Base-by-base conservation (phyloP, 2,329 filamentous ascomycete genomes). In the Sclerotinia minor region DNA sequence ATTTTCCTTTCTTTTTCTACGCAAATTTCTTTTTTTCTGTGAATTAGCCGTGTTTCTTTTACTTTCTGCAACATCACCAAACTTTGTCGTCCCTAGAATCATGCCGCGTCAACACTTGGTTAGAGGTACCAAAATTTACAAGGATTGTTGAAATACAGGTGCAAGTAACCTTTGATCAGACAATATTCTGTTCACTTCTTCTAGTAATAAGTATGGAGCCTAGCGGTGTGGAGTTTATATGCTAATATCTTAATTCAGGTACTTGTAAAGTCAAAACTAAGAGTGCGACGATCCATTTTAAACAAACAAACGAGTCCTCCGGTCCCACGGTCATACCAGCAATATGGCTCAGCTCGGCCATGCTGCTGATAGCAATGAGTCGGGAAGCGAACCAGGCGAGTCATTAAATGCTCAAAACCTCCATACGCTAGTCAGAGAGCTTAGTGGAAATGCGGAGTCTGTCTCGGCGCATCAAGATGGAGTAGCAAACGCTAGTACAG, bases 391-490 rank as follows among this genome's bases (percentile, higher is more conserved):
- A n/a, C 5, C 45, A 24, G 32, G 15, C 45, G 44, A 50, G 32
- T 50, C 32, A 38, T 2, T 11, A 13, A 35, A 38, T 21, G 3
- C n/a, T 45, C 29, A 13, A 38, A 50, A 67, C 6, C 11, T 67
- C 35, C 68, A 50, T n/a, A 70, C 70, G 15, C 71, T 71, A 49
- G 57, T 67, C 53, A 53, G 47, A 58, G 54, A 71, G 65, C 26
- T 47, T 52, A 13, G 72, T 72, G 24, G 68, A 61, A 24, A 67
- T 17, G 66, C 72, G 15, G 67, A 50, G 13, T 74, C 74, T 7
- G 61, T 61, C 9, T 66, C 73, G 53, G 74, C 73, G n/a, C 70
- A 74, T 68, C 68, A 68, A 67, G 69, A 71, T 65, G 70, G 69
- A 69, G 72, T 26, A 66, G 35, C 15, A 61, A 24, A 59, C 8